These are phyloP conservation scores for Alternaria hordeiaustralica DNA, from an alignment of 2,329 filamentous ascomycete species.

Conservation along the genomic window DNA sequence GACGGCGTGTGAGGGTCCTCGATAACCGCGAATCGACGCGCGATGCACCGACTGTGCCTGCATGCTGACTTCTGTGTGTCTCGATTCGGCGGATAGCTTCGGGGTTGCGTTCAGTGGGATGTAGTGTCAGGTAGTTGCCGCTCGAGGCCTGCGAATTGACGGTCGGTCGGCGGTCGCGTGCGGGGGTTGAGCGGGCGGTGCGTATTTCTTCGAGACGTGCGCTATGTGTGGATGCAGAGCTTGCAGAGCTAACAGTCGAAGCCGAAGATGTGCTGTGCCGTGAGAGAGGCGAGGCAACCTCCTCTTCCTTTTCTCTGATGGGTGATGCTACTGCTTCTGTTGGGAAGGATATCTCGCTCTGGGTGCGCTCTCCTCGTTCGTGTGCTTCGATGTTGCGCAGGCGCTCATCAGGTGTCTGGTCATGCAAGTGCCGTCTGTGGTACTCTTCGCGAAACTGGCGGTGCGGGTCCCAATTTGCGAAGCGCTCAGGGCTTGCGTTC, in stretches of 20 bases:
- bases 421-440: conserved; percentile 23
- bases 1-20: conserved; percentile 49
- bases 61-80: conserved; percentile 74
- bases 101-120: conserved; percentile 66
- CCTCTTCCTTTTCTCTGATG: conserved; percentile 18
- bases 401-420: conserved; percentile 22
- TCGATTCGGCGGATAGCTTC: conserved; percentile 75
- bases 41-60: conserved; percentile 67
- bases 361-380: conserved; percentile 9
- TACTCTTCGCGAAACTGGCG: conserved; percentile 35
- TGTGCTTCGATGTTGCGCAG: conserved; percentile 7
- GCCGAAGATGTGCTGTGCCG: conserved; percentile 31
- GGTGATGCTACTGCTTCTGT: conserved; percentile 17
- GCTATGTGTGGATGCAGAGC: conserved; percentile 19
- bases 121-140: conserved; percentile 32
- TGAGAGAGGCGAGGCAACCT: conserved; percentile 29
- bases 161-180: conserved; percentile 25
- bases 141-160: conserved; percentile 26
- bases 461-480: conserved; percentile 39
- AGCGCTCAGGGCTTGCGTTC: conserved; percentile 34
- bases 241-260: conserved; percentile 26
- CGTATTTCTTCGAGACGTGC: conserved; percentile 39
- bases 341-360: conserved; percentile 6
- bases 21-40: conserved; percentile 49
- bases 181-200: conserved; percentile 28